These are phyloP conservation scores for Talaromyces borbonicus DNA, from an alignment of 495 filamentous ascomycete species.

Conservation along the genomic window DNA sequence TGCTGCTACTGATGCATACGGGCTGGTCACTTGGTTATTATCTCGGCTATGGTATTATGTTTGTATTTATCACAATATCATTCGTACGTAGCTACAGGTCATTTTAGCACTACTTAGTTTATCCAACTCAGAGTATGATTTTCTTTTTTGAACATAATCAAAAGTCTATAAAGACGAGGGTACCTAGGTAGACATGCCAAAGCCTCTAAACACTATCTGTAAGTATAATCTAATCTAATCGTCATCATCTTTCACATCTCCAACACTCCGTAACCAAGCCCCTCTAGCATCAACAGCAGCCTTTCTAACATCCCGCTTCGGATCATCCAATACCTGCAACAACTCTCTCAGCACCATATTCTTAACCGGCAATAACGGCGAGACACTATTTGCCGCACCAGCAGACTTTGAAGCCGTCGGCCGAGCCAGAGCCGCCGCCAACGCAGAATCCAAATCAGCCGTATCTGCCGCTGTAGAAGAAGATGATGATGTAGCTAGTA, in stretches of 20 bases:
- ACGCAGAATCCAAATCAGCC: background rate
- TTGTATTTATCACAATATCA: no score
- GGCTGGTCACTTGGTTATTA: no score
- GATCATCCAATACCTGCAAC: conserved; percentile 50
- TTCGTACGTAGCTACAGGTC: no score
- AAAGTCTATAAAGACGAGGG: no score
- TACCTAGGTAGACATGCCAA: no score
- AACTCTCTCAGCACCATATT: conserved; percentile 45
- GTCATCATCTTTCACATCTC: conserved; percentile 46
- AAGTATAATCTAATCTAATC: background rate
- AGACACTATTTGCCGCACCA: conserved; percentile 26
- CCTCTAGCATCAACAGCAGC: conserved; percentile 58
- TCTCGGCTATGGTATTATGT: no score
- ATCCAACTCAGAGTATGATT: no score
- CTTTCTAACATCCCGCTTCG: conserved; percentile 55
- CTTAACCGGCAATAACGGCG: conserved; percentile 48
- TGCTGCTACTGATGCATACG: no score
- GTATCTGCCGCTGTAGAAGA: conserved; percentile 16
- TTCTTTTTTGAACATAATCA: no score
- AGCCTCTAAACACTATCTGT: no score
- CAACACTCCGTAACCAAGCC: conserved; percentile 52
- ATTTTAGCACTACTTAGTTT: no score
- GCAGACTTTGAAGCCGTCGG: conserved; percentile 11
- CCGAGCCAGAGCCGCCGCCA: background rate
- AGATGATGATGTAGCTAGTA: conserved; percentile 32